phyloP scores from a whole-genome alignment of 2,329 filamentous ascomycete genomes.

The Teratosphaeria epicoccoides region DNA sequence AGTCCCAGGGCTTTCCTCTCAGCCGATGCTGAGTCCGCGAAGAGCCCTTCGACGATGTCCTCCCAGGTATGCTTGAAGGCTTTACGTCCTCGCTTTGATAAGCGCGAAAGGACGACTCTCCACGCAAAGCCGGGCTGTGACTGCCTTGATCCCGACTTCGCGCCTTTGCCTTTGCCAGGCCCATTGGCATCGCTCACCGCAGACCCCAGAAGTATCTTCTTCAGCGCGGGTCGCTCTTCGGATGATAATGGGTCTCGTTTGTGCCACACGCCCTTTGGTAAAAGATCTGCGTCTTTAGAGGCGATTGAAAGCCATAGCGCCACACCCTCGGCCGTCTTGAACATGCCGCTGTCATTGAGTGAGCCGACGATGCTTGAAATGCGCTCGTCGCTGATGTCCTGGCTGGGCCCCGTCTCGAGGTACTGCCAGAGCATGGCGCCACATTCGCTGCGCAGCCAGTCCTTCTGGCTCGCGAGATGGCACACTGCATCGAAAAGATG shows the following conservation, averaged over 20 bases:
- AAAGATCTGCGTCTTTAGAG: conserved; percentile 50
- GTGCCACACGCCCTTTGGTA: conserved; percentile 63
- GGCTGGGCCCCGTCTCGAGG: conserved; percentile 29
- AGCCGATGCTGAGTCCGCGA: conserved; percentile 69
- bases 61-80: conserved; percentile 73
- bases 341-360: conserved; percentile 44
- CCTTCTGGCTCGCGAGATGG: conserved; percentile 66
- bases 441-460: conserved; percentile 82
- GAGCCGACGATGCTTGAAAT: conserved; percentile 17
- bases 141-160: conserved; percentile 58
- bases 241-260: conserved; percentile 59
- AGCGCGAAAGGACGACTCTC: conserved; percentile 1
- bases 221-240: conserved; percentile 57
- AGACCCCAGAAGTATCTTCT: conserved; percentile 70
- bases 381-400: conserved; percentile 7
- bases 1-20: conserved; percentile 90
- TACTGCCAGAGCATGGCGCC: conserved; percentile 71
- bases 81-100: conserved; percentile 48
- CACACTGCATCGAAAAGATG: conserved; percentile 63
- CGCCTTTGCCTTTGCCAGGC: conserved; percentile 47
- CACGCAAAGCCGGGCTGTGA: conserved; percentile 69
- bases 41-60: conserved; percentile 75
- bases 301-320: conserved; percentile 72
- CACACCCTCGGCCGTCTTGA: conserved; percentile 76
- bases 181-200: conserved; percentile 41